These are phyloP conservation scores for Hirschfeldia incana DNA, from an alignment of 345 rosid species.

Conservation along the genomic window DNA sequence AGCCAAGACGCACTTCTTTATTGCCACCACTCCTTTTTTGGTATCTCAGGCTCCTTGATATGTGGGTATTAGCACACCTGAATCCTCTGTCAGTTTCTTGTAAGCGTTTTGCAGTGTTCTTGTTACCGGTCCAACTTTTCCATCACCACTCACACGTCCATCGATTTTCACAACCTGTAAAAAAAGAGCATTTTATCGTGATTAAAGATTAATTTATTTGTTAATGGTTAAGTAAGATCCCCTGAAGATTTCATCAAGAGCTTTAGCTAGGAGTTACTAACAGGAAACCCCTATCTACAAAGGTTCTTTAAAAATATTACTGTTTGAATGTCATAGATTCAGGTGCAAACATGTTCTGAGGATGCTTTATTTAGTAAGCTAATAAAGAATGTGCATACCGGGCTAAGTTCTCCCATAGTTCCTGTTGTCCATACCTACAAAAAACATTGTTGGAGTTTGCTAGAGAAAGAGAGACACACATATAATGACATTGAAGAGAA, in stretches of 20 bases:
- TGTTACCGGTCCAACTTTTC: constrained; percentile 71
- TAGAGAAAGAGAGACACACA: not conserved
- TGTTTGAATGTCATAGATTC: constrained; percentile 10
- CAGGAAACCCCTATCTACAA: not conserved
- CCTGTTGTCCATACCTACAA: constrained; percentile 88
- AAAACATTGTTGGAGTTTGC: not conserved
- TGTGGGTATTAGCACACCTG: constrained; percentile 77
- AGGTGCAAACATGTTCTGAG: constrained; percentile 38
- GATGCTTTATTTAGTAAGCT: not conserved
- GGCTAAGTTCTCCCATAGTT: constrained; percentile 90
- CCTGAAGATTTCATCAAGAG: not conserved
- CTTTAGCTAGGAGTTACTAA: not conserved
- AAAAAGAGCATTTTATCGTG: too few species aligned
- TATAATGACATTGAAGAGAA: not conserved
- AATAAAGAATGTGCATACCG: constrained; percentile 44
- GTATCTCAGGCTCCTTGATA: constrained; percentile 25
- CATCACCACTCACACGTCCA: constrained; percentile 68
- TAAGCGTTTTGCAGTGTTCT: constrained; percentile 61
- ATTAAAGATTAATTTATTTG: not conserved
- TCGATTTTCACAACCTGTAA: constrained; percentile 69
- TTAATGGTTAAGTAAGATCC: not conserved
- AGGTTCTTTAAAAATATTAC: not conserved
- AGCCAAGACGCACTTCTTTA: constrained; percentile 1
- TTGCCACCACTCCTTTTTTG: not conserved
- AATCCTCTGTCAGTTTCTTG: constrained; percentile 58